Conservation (phyloP, 495 filamentous ascomycete species). For the Aspergillus funiculosus region DNA sequence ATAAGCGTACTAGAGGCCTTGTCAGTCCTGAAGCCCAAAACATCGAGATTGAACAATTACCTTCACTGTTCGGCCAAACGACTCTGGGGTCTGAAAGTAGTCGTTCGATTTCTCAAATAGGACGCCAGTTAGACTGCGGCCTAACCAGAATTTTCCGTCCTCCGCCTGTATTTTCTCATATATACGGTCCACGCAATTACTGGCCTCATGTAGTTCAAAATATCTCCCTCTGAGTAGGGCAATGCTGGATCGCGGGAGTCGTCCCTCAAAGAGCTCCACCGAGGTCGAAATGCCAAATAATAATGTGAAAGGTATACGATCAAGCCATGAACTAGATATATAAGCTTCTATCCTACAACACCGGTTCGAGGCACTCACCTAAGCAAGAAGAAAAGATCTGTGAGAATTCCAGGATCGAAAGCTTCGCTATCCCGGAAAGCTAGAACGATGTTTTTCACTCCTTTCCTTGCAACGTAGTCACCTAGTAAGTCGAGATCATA, state of each 20-base stretch:
- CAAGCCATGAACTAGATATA: conserved; percentile 65
- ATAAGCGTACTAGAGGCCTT: conserved; percentile 63
- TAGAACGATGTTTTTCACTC: conserved; percentile 59
- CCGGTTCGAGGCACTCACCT: conserved; percentile 45
- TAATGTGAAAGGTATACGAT: conserved; percentile 84
- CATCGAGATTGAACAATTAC: conserved; percentile 37
- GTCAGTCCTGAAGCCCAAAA: not conserved
- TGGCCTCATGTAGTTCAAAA: conserved; percentile 77
- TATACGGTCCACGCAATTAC: conserved; percentile 69
- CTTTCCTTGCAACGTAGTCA: conserved; percentile 53
- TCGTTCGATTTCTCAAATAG: conserved; percentile 75
- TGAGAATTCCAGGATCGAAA: conserved; percentile 73
- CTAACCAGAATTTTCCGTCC: conserved; percentile 57
- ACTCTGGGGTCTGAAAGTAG: conserved; percentile 79
- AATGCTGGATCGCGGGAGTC: conserved; percentile 69
- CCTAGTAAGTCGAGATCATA: conserved; percentile 86
- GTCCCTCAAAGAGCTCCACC: conserved; percentile 78
- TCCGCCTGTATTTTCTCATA: conserved; percentile 63
- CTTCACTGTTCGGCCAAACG: conserved; percentile 74
- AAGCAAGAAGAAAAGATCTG: conserved; percentile 71
- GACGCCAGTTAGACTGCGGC: conserved; percentile 54
- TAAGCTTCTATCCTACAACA: not conserved
- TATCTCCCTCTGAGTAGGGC: conserved; percentile 65
- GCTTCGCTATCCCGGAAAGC: conserved; percentile 89
- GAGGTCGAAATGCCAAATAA: conserved; percentile 89